Base-by-base conservation (phyloP, 2,329 filamentous ascomycete species). In the Pseudohalonectria lignicola region DNA sequence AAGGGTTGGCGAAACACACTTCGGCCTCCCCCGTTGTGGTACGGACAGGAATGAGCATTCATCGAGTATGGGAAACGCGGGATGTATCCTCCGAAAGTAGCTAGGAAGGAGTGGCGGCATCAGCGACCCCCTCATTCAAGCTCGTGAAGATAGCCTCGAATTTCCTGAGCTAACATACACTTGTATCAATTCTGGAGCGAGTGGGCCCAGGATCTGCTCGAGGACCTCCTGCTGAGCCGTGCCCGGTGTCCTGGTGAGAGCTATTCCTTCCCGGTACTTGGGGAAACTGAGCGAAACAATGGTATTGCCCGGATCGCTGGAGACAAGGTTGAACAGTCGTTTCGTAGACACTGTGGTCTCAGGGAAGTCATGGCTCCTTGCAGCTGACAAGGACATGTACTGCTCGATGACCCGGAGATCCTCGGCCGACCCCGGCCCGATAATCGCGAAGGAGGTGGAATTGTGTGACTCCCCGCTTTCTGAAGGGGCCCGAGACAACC, bases 61-160 rank as follows among this genome's bases (percentile, higher is more conserved):
- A 41, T 80, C 73, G 7, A 79, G 61, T 2, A 80, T 57, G 0
- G 76, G 76, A 42, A 79, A 73, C n/a, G 71, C 74, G n/a, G 59
- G 57, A 49, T 79, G 74, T 29, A 72, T 66, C 39, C 69, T 64
- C 23, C 64, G 57, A 40, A 76, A 67, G 47, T 76, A 76, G 23
- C 61, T 61, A n/a, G n/a, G n/a, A n/a, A n/a, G n/a, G n/a, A n/a
- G n/a, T n/a, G n/a, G n/a, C n/a, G n/a, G n/a, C n/a, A n/a, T n/a
- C n/a, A n/a, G n/a, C n/a, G n/a, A n/a, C n/a, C n/a, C n/a, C n/a
- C n/a, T n/a, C n/a, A n/a, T n/a, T n/a, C n/a, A n/a, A n/a, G n/a
- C n/a, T n/a, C n/a, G n/a, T n/a, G n/a, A n/a, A n/a, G n/a, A n/a
- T n/a, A n/a, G n/a, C n/a, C n/a, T n/a, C n/a, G n/a, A n/a, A n/a